These are phyloP conservation scores for Thymus quinquecostatus DNA, from an alignment of 257 asterid species.

Conservation along the genomic window DNA sequence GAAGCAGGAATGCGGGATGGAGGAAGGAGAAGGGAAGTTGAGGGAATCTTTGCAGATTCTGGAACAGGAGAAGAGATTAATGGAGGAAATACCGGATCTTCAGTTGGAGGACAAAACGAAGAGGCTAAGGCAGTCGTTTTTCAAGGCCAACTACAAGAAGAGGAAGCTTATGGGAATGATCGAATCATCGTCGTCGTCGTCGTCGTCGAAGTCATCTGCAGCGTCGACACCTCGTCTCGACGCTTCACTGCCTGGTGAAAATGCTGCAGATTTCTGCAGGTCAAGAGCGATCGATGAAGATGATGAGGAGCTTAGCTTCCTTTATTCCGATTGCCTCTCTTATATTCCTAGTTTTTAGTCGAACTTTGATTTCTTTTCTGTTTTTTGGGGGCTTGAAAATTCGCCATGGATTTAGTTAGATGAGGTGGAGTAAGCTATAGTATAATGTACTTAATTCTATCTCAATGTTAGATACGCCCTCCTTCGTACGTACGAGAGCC, in stretches of 20 bases:
- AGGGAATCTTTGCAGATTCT: slow-evolving; percentile 46
- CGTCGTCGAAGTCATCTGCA: slow-evolving; percentile 13
- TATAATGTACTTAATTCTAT: neutral
- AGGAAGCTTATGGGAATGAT: slow-evolving; percentile 50
- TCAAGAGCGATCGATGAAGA: slow-evolving; percentile 25
- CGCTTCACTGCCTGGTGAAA: neutral
- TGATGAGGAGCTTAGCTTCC: slow-evolving; percentile 45
- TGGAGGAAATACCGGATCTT: slow-evolving; percentile 66
- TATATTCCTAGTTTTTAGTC: slow-evolving; percentile 30
- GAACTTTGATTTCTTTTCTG: neutral
- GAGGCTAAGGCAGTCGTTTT: slow-evolving; percentile 70
- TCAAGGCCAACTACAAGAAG: slow-evolving; percentile 76
- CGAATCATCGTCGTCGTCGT: slow-evolving; percentile 19
- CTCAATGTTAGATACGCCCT: too few relatives aligned
- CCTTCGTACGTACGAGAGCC: too few relatives aligned
- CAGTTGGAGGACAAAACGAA: slow-evolving; percentile 64
- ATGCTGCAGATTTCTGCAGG: neutral
- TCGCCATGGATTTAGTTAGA: neutral
- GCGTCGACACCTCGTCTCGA: neutral
- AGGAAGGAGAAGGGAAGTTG: slow-evolving; percentile 46
- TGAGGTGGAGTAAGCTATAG: neutral
- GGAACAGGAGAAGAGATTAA: slow-evolving; percentile 54
- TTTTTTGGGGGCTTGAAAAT: too few relatives aligned
- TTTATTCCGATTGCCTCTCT: slow-evolving; percentile 46
- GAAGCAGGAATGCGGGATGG: slow-evolving; percentile 53